Evolutionary conservation across 495 filamentous ascomycete genomes (phyloP), one percentile per base, ranked within the genome.

Genomic region (Penicillium crystallinum): DNA sequence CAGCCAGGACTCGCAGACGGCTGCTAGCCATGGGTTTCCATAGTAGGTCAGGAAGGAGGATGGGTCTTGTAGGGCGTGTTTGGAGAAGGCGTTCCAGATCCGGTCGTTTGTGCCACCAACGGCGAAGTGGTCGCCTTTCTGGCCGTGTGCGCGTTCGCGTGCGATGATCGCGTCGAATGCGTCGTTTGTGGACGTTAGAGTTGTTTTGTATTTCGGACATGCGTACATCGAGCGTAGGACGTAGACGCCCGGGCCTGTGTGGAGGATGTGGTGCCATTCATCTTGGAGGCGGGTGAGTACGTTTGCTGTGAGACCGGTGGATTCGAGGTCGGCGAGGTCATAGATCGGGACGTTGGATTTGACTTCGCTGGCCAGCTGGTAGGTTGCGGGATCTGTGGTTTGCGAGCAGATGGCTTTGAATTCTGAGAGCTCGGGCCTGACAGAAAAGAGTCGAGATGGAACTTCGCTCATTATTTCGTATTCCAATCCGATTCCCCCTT

Each of bases 61-160:
- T 0, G 77, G 75, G 49, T 77, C 72, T 3, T 61, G 52, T 23
- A 71, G 55, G 53, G 66, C 71, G 57, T 82, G 79, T 55, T 83
- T 83, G 55, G 66, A 65, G 63, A 83, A 80, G 34, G 76, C 71
- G 66, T 81, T 83, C 79, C 77, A 83, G 61, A 81, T 81, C 22
- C 80, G 73, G 44, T 71, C 64, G 58, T 82, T 82, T 25, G 62
- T 59, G 38, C 71, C 73, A 35, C 65, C 50, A 9, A 64, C 58
- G 19, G 77, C 73, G 66, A 81, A 81, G 52, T 81, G 80, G 68
- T 82, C 80, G 50, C 78, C 80, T 57, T 74, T 74, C 11, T 57
- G 37, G 11, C 12, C 25, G 44, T 51, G 22, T 48, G 45, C 49
- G 80, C 78, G 12, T 46, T 43, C 38, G 18, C 14, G 37, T 2